Evolutionary conservation across 257 asterid genomes (phyloP), one percentile per base, ranked within the genome.

Genomic region (Apocynum venetum): DNA sequence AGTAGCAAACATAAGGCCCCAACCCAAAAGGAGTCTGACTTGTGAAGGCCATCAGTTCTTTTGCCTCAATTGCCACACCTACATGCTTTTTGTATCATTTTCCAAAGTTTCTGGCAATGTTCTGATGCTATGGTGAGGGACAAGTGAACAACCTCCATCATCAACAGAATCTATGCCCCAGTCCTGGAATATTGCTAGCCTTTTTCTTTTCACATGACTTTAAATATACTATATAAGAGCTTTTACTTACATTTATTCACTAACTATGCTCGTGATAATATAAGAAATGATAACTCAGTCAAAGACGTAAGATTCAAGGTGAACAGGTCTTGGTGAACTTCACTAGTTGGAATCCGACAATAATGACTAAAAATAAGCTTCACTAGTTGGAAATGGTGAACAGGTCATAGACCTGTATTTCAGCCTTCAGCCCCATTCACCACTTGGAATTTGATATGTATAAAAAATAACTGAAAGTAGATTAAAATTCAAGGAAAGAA

Each of bases 101-200:
- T 20, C 52, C 61, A 35, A 8, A 40, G 76, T 63, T 60, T 64
- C 41, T 55, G 17, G 56, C 48, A 71, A 17, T 52, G 57, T 44
- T 48, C 19, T 63, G 25, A 25, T 80, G 59, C 74, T 70, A 51
- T 43, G 41, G 0, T 51, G 52, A 3, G 35, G 67, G 67, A 6
- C 46, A 44, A 65, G 13, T 76, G 36, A 71, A 63, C 38, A 25
- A 14, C 5, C 53, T 64, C 75, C 72, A 20, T 66, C 19, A 43
- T 41, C 75, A 74, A 38, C 51, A 52, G 75, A 56, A 61, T 68
- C 52, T 74, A 76, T 76, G 71, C 8, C 8, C 61, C 31, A 7
- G 3, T 19, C 72, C 0, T 20, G n/a, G 8, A 52, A 53, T 25
- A 38, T 40, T 51, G 6, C 52, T 20, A 38, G 35, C 20, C 25